Conservation (phyloP, 768 basidiomycete genomes). For the Rhodotorula babjevae region DNA sequence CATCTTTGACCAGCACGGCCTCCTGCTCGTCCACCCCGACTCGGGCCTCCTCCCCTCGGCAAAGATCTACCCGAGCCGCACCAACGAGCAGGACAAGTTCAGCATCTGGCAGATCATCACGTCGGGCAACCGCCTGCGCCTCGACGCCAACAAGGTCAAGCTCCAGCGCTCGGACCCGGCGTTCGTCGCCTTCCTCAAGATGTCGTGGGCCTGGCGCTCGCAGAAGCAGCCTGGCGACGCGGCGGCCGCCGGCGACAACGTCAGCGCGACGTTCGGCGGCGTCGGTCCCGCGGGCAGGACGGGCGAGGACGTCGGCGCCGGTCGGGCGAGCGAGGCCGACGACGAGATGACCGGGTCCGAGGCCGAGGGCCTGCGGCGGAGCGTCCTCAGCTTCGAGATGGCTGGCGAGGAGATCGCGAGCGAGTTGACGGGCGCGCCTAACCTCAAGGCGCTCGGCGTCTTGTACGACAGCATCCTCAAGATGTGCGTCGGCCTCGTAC, state of each 20-base stretch:
- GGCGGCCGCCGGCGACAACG: neutral
- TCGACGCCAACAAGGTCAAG: conserved; percentile 26
- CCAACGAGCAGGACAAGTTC: conserved; percentile 4
- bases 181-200: conserved; percentile 30
- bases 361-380: conserved; percentile 5
- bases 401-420: conserved; percentile 29
- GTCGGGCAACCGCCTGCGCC: conserved; percentile 19
- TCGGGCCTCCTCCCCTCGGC: conserved; percentile 35
- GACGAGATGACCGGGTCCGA: conserved; percentile 5
- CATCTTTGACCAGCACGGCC: conserved; percentile 36
- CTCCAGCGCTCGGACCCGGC: conserved; percentile 28
- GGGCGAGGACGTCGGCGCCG: neutral
- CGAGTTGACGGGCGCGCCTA: conserved; percentile 6
- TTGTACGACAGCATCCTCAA: conserved; percentile 34
- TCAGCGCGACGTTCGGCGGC: neutral
- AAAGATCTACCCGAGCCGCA: conserved; percentile 18
- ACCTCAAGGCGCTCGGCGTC: conserved; percentile 20
- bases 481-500: conserved; percentile 4
- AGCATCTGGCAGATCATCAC: conserved; percentile 4
- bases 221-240: neutral
- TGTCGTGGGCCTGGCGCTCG: conserved; percentile 29
- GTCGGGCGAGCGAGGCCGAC: conserved; percentile 5
- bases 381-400: conserved; percentile 27
- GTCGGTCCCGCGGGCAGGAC: neutral
- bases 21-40: conserved; percentile 30